Base-by-base conservation (phyloP, 768 basidiomycete genomes). In the Naganishia kalamii region DNA sequence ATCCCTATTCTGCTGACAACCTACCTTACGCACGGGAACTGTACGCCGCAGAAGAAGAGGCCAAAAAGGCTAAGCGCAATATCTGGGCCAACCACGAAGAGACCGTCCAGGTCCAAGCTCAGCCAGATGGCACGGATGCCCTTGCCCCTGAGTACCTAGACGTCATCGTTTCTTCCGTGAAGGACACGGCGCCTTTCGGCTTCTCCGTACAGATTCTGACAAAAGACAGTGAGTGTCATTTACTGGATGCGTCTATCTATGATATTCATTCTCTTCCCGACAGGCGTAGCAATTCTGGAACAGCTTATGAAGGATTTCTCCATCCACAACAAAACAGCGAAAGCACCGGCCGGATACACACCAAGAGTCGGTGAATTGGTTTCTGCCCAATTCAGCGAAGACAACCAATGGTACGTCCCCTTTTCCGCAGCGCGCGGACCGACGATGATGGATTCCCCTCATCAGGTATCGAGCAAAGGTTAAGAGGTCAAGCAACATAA, bases 141-240 rank as follows among this genome's bases (percentile, higher is more conserved):
- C 80, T 91, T 44, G 88, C 88, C 70, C 79, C 88, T 11, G 89
- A 96, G 74, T 97, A 96, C 73, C 81, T 92, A 47, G 94, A 99
- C 75, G 84, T 97, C 68, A 89, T 94, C 75, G 83, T 98, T 69
- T 92, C 90, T 66, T 90, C 96, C 75, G 84, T 94, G 46, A 86
- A 85, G 61, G 87, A 86, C 29, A 69, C 72, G 32, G 70, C 71
- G 27, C 79, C 79, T 5, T 88, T 97, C 74, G 82, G 79, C 43
- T 97, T 99, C 80, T 94, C 92, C 10, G 88, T 99, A 11, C 94
- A 99, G 77, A 83, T 94, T 51, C 83, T 98, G 21, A 91, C 93
- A 76, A 88, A 88, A 0, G 89, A 92, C 80, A 92, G 92, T 88
- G 63, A 60, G 81, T 70, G 33, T 5, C 5, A 33, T 25, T 4